Conservation (phyloP, 208 protist genomes). For the Trypanosoma cruzi region DNA sequence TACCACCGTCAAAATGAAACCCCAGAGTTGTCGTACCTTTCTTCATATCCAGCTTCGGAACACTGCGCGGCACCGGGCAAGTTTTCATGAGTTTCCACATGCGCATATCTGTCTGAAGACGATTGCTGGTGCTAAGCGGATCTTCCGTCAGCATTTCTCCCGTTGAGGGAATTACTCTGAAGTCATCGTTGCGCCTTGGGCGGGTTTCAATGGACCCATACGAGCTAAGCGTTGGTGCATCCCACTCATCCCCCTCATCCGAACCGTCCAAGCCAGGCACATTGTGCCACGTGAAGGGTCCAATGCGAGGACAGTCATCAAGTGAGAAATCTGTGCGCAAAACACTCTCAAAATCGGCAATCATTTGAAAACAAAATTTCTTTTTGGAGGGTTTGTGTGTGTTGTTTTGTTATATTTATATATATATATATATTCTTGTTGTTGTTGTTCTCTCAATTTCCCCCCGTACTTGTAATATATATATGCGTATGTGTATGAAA, state of each 20-base stretch:
- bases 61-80: constrained; percentile 83
- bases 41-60: constrained; percentile 85
- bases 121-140: constrained; percentile 72
- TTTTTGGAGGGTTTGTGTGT: constrained; percentile 22
- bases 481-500: no score
- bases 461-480: no score
- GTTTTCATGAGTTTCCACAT: constrained; percentile 70
- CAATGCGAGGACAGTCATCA: constrained; percentile 75
- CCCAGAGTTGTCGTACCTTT: constrained; percentile 99
- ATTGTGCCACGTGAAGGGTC: constrained; percentile 88
- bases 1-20: constrained; percentile 98
- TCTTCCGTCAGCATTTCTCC: constrained; percentile 73
- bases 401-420: constrained; percentile 20
- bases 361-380: constrained; percentile 42
- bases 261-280: constrained; percentile 30
- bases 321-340: constrained; percentile 77
- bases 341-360: constrained; percentile 67
- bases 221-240: constrained; percentile 30
- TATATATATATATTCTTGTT: neutral
- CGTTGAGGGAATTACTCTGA: constrained; percentile 40
- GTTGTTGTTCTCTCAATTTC: no score
- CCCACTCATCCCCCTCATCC: constrained; percentile 21
- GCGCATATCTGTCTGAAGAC: constrained; percentile 58
- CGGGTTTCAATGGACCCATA: constrained; percentile 29
- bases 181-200: constrained; percentile 20